These are phyloP conservation scores for Colletotrichum camelliae DNA, from an alignment of 2,329 filamentous ascomycete species.

Conservation along the genomic window DNA sequence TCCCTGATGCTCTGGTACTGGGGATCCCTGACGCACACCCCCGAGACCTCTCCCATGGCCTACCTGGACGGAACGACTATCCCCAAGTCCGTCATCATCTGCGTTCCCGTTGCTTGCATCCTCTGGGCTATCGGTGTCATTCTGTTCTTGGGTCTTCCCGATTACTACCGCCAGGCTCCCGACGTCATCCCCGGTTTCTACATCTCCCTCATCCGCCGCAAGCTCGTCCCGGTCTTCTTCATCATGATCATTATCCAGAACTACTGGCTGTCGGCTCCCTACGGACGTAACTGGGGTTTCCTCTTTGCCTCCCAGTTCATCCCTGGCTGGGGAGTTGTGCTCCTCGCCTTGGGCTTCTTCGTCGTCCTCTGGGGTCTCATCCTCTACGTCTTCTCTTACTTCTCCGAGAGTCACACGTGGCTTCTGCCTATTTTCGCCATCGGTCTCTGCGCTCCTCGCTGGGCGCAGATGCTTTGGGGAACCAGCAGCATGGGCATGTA, in stretches of 20 bases:
- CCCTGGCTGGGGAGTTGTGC: constrained; percentile 58
- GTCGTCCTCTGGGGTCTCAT: constrained; percentile 59
- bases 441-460: constrained; percentile 68
- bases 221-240: constrained; percentile 73
- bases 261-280: constrained; percentile 70
- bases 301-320: constrained; percentile 64
- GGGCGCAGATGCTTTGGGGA: constrained; percentile 73
- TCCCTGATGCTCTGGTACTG: constrained; percentile 71
- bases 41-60: constrained; percentile 13
- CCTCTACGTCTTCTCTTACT: constrained; percentile 54
- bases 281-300: constrained; percentile 71
- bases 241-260: constrained; percentile 68
- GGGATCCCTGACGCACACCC: constrained; percentile 43
- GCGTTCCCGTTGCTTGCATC: constrained; percentile 61
- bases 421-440: constrained; percentile 72
- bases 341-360: constrained; percentile 62
- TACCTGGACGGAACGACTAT: constrained; percentile 36
- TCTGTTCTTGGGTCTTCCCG: constrained; percentile 66
- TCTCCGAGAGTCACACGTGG: constrained; percentile 69
- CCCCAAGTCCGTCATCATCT: constrained; percentile 47
- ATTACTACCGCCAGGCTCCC: constrained; percentile 69
- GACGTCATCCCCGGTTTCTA: constrained; percentile 72
- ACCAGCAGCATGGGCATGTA: constrained; percentile 64
- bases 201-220: constrained; percentile 63
- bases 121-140: constrained; percentile 61